phyloP scores from a whole-genome alignment of 305 asterid species.

The Fraxinus angustifolia region DNA sequence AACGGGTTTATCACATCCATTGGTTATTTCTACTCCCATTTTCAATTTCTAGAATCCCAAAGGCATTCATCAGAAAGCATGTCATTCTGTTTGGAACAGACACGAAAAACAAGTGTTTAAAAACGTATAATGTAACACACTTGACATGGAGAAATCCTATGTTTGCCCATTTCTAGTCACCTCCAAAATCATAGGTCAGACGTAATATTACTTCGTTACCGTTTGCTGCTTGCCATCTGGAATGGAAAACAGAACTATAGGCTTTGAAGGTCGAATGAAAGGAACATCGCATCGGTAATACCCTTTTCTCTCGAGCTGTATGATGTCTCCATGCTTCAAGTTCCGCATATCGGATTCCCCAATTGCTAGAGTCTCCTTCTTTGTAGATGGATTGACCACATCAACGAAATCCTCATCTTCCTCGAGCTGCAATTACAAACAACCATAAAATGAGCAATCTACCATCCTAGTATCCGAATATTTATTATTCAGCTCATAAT shows the following conservation, averaged over 20 bases:
- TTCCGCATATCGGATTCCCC: slow-evolving; percentile 87
- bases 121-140: background rate
- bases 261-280: slow-evolving; percentile 56
- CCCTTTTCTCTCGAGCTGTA: slow-evolving; percentile 91
- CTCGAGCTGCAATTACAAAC: slow-evolving; percentile 54
- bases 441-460: slow-evolving; percentile 3
- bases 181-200: background rate
- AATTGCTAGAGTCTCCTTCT: slow-evolving; percentile 56
- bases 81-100: background rate
- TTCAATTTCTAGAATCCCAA: too few relatives aligned
- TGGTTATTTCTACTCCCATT: too few relatives aligned
- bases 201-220: slow-evolving; percentile 34
- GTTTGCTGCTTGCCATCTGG: slow-evolving; percentile 87
- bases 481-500: background rate
- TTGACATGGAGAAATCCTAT: background rate
- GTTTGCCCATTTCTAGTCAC: slow-evolving; percentile 13
- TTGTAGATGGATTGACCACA: slow-evolving; percentile 73
- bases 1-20: too few relatives aligned
- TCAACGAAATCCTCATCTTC: slow-evolving; percentile 75
- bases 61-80: too few relatives aligned
- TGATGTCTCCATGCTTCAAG: slow-evolving; percentile 67
- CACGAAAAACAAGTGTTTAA: background rate
- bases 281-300: slow-evolving; percentile 88
- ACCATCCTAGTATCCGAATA: background rate
- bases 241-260: slow-evolving; percentile 65